phyloP scores from a whole-genome alignment of 805 yeast genomes.

The Wickerhamiella azyma region DNA sequence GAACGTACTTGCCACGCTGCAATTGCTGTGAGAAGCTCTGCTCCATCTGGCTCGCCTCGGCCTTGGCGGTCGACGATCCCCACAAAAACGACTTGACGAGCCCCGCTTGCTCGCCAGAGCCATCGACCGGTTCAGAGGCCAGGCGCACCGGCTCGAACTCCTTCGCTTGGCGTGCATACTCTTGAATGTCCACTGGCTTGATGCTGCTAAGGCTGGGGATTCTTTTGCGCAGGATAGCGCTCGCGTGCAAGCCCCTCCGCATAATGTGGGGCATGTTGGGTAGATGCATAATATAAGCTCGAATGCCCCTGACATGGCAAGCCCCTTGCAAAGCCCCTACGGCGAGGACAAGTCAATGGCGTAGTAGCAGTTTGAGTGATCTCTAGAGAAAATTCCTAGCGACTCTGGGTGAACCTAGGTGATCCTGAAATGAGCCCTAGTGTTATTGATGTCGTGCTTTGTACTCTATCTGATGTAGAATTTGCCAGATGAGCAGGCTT shows the following conservation, averaged over 20 bases:
- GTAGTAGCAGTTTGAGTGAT: no score
- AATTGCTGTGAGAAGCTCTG: constrained; percentile 25
- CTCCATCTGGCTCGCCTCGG: constrained; percentile 26
- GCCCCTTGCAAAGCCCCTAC: no score
- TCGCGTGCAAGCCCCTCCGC: not conserved
- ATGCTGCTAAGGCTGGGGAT: constrained; percentile 26
- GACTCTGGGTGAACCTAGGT: no score
- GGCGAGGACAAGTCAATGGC: no score
- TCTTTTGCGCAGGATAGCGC: constrained; percentile 10
- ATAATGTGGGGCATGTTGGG: not conserved
- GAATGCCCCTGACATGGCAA: no score
- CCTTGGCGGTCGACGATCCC: constrained; percentile 26
- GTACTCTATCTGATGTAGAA: no score
- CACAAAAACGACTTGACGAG: constrained; percentile 27
- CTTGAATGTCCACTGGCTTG: constrained; percentile 21
- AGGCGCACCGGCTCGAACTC: constrained; percentile 6
- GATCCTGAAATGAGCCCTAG: no score
- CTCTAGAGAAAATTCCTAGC: no score
- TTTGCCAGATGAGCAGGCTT: no score
- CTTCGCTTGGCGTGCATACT: constrained; percentile 19
- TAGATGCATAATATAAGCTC: not conserved
- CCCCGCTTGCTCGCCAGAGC: constrained; percentile 5
- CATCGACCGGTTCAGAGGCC: constrained; percentile 1
- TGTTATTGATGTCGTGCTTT: no score
- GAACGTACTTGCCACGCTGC: constrained; percentile 31